Conservation (phyloP, 106 monocot species). For the Dendrobium nobile region DNA sequence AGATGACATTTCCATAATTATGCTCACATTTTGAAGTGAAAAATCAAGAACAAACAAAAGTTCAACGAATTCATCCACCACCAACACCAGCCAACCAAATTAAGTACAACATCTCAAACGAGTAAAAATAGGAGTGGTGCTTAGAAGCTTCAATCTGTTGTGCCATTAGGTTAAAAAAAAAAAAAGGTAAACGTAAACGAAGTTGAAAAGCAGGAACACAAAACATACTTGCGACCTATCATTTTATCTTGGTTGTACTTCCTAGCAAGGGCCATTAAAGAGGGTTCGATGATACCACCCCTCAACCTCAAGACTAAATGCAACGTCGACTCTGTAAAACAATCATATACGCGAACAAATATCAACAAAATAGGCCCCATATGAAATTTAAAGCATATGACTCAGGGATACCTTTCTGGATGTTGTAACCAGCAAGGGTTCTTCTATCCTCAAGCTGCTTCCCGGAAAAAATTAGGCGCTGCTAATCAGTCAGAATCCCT, state of each 20-base stretch:
- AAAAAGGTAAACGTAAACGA: neutral
- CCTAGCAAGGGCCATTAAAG: conserved; percentile 56
- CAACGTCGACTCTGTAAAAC: conserved; percentile 35
- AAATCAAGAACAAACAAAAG: neutral
- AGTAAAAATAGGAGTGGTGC: neutral
- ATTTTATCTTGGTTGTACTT: conserved; percentile 65
- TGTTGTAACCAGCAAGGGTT: conserved; percentile 11
- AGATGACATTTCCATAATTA: neutral
- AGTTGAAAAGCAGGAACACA: neutral
- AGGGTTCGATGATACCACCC: conserved; percentile 57
- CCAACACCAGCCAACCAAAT: neutral
- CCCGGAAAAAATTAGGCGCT: conserved; percentile 8
- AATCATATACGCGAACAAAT: neutral
- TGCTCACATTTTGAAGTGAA: neutral
- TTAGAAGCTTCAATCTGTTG: neutral
- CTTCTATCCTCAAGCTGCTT: conserved; percentile 9
- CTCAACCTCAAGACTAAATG: conserved; percentile 52
- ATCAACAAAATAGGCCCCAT: no score
- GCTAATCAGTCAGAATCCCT: conserved; percentile 9
- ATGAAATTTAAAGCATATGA: neutral
- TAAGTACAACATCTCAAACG: neutral
- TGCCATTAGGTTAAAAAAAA: neutral
- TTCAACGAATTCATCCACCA: neutral
- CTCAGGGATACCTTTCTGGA: conserved; percentile 1
- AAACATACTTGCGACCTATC: conserved; percentile 46